A percentile compares a stretch with the other conserved stretches of the same genome.
Evolutionary conservation across 495 filamentous ascomycete genomes (phyloP).

Genomic region (Podospora comata): DNA sequence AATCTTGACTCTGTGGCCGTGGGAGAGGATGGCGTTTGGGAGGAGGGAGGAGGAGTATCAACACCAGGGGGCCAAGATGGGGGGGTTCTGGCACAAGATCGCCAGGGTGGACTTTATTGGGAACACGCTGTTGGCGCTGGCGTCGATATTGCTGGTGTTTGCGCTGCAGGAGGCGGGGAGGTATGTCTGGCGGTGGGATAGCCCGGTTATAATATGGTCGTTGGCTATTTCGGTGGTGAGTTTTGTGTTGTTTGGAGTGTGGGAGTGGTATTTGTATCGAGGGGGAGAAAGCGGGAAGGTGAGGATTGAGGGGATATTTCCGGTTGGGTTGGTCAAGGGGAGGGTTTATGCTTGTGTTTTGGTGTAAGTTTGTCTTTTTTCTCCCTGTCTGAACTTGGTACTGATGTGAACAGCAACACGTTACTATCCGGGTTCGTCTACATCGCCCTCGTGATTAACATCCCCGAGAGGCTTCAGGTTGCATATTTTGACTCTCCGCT

Average conservation of each 20-base stretch:
- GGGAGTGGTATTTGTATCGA: constrained; percentile 44
- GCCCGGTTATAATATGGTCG: constrained; percentile 42
- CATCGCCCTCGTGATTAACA: constrained; percentile 53
- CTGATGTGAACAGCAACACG: constrained; percentile 34
- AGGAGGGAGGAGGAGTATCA: neutral
- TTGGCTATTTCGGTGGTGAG: constrained; percentile 43
- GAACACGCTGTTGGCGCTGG: constrained; percentile 49
- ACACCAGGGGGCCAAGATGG: constrained; percentile 24
- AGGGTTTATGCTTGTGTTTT: constrained; percentile 23
- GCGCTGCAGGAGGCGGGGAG: constrained; percentile 56
- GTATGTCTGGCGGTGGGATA: constrained; percentile 45
- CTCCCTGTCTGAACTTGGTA: neutral
- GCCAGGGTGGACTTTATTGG: constrained; percentile 57
- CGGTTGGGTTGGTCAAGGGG: constrained; percentile 36
- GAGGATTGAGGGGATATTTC: constrained; percentile 42
- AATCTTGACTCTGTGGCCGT: constrained; percentile 52
- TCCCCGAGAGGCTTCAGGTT: constrained; percentile 60
- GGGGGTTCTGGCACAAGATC: constrained; percentile 23
- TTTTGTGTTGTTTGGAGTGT: constrained; percentile 47
- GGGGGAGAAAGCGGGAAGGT: constrained; percentile 20
- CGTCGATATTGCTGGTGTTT: constrained; percentile 56
- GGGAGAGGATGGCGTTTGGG: constrained; percentile 12
- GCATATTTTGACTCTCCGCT: constrained; percentile 49
- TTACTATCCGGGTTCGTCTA: constrained; percentile 56
- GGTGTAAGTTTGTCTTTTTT: constrained; percentile 9